Conservation (phyloP, 2,329 filamentous ascomycete species). For the Monosporascus sp. region DNA sequence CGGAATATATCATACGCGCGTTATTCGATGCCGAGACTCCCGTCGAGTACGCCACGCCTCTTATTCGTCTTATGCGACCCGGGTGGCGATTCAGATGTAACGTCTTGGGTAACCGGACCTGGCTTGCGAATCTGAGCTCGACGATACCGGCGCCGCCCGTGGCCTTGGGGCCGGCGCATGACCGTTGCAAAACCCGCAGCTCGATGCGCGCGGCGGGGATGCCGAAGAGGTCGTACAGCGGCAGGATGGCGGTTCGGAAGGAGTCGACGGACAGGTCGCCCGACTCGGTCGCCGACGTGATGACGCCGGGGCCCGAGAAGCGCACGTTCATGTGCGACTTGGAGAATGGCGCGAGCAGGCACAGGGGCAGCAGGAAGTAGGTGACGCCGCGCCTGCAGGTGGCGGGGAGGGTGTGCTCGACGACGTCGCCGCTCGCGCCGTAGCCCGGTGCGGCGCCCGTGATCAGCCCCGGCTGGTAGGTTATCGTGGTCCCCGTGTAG, state of each 20-base stretch:
- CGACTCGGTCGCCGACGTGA: slow-evolving; percentile 76
- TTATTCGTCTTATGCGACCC: slow-evolving; percentile 79
- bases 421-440: slow-evolving; percentile 62
- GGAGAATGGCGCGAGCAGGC: slow-evolving; percentile 85
- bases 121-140: slow-evolving; percentile 89
- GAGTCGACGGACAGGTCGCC: slow-evolving; percentile 91
- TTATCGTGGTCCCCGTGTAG: slow-evolving; percentile 88
- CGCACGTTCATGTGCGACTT: slow-evolving; percentile 87
- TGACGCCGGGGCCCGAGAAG: slow-evolving; percentile 86
- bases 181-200: slow-evolving; percentile 72
- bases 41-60: slow-evolving; percentile 89
- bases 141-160: slow-evolving; percentile 84
- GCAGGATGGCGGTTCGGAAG: slow-evolving; percentile 87
- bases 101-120: slow-evolving; percentile 90
- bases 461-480: slow-evolving; percentile 88
- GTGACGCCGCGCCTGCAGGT: slow-evolving; percentile 76
- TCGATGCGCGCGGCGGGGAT: slow-evolving; percentile 78
- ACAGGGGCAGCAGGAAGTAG: slow-evolving; percentile 88
- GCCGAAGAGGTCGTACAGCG: slow-evolving; percentile 84
- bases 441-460: slow-evolving; percentile 75
- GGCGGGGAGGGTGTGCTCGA: slow-evolving; percentile 74
- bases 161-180: slow-evolving; percentile 69
- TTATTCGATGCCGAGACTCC: slow-evolving; percentile 93
- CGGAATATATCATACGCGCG: slow-evolving; percentile 87
- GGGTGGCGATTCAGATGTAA: slow-evolving; percentile 78